Percentiles rank a stretch among this genome's conserved stretches.
Evolutionary conservation across 495 filamentous ascomycete species (phyloP).

Genomic region (Glarea lozoyensis): DNA sequence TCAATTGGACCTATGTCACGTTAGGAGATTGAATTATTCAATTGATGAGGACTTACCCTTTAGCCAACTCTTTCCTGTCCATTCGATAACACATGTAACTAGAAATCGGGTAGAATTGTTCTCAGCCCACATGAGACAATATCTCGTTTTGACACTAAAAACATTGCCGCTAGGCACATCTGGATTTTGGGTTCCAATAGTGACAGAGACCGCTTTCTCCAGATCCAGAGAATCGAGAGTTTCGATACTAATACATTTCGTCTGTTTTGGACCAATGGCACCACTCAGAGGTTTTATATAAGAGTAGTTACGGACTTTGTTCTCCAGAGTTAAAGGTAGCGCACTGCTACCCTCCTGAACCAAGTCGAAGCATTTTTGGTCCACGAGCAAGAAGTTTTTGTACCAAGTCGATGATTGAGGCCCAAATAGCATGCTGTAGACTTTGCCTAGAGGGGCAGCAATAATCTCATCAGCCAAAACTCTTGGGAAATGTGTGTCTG

Average conservation of each 20-base stretch:
- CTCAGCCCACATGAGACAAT: constrained; percentile 86
- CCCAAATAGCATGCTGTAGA: constrained; percentile 83
- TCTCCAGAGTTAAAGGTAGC: constrained; percentile 57
- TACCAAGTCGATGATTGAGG: constrained; percentile 69
- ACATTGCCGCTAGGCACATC: constrained; percentile 93
- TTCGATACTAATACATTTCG: constrained; percentile 87
- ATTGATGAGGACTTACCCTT: constrained; percentile 55
- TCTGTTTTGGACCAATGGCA: constrained; percentile 86
- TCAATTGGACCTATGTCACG: constrained; percentile 67
- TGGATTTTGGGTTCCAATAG: constrained; percentile 76
- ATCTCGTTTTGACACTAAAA: constrained; percentile 85
- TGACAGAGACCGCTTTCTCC: constrained; percentile 76
- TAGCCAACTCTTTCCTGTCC: constrained; percentile 96
- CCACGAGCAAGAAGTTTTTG: constrained; percentile 71
- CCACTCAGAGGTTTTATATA: constrained; percentile 88
- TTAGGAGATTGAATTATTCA: constrained; percentile 6
- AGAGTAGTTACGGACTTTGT: constrained; percentile 62
- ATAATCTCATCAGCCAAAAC: constrained; percentile 78
- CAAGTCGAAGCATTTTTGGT: constrained; percentile 83
- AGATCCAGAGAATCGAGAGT: constrained; percentile 73
- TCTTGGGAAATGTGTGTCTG: constrained; percentile 71
- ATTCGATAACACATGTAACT: constrained; percentile 84
- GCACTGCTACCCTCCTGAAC: constrained; percentile 69
- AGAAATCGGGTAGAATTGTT: constrained; percentile 75
- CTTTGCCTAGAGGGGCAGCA: constrained; percentile 80